A percentile compares a stretch with the other conserved stretches of the same genome.
These are phyloP conservation scores for Cryphonectria japonica DNA, from an alignment of 2,329 filamentous ascomycete species.

Conservation along the genomic window DNA sequence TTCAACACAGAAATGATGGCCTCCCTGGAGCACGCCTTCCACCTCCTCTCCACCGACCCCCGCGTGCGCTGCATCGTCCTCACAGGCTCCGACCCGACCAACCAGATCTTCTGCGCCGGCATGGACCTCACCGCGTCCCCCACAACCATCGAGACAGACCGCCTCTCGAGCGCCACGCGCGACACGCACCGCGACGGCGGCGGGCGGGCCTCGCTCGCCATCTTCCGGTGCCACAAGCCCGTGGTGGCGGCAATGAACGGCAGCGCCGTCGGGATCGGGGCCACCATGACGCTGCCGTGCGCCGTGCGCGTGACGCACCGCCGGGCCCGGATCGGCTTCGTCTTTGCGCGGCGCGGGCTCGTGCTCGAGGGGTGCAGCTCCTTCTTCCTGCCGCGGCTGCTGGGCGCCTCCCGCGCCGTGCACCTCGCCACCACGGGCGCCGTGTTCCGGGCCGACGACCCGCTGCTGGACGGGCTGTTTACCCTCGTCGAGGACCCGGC, in stretches of 20 bases:
- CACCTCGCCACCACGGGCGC: slow-evolving; percentile 69
- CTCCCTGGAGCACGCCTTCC: slow-evolving; percentile 61
- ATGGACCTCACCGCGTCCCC: slow-evolving; percentile 53
- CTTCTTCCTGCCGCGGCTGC: slow-evolving; percentile 72
- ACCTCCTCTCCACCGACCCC: slow-evolving; percentile 54
- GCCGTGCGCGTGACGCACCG: slow-evolving; percentile 57
- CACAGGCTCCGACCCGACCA: slow-evolving; percentile 53
- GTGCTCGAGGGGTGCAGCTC: slow-evolving; percentile 73
- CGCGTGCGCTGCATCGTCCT: slow-evolving; percentile 60
- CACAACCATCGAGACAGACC: slow-evolving; percentile 32
- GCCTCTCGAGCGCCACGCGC: slow-evolving; percentile 28
- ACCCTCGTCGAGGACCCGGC: slow-evolving; percentile 59
- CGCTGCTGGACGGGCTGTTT: slow-evolving; percentile 64
- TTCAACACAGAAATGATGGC: slow-evolving; percentile 68
- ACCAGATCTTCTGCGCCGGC: slow-evolving; percentile 61
- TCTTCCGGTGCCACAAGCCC: slow-evolving; percentile 61
- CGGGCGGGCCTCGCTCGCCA: slow-evolving; percentile 57
- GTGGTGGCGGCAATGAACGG: slow-evolving; percentile 64
- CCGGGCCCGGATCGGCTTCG: slow-evolving; percentile 71
- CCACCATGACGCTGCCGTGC: slow-evolving; percentile 64
- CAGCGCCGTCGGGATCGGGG: slow-evolving; percentile 61
- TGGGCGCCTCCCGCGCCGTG: slow-evolving; percentile 66
- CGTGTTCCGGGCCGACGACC: slow-evolving; percentile 57
- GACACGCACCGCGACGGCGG: slow-evolving; percentile 53
- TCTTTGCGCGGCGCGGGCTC: slow-evolving; percentile 72